Percentiles rank a stretch among this genome's conserved stretches.
Conservation (phyloP, 768 basidiomycete species). For the Boletus sp. region DNA sequence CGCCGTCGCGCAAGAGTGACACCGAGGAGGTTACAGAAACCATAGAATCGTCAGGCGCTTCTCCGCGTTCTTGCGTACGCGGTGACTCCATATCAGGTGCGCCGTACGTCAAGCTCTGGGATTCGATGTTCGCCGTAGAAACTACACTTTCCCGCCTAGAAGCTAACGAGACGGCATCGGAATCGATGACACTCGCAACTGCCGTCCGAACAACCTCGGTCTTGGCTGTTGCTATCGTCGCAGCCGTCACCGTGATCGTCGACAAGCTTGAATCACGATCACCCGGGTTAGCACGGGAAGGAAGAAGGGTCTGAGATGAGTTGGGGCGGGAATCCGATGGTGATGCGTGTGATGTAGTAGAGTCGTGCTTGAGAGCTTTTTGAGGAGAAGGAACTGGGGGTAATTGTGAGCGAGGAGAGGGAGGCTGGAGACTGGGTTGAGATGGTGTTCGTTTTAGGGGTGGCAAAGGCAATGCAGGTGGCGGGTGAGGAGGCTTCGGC, state of each 20-base stretch:
- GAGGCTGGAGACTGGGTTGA: constrained; percentile 13
- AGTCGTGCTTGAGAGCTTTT: neutral
- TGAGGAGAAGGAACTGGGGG: constrained; percentile 9
- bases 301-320: constrained; percentile 23
- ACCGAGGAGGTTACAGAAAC: constrained; percentile 13
- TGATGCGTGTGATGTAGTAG: neutral
- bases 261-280: constrained; percentile 38
- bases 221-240: constrained; percentile 45
- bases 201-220: constrained; percentile 49
- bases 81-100: constrained; percentile 4
- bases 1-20: constrained; percentile 17
- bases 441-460: constrained; percentile 18
- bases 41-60: constrained; percentile 15
- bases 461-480: constrained; percentile 24
- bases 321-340: constrained; percentile 9
- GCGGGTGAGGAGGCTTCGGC: constrained; percentile 18
- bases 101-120: neutral
- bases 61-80: constrained; percentile 6
- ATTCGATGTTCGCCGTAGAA: constrained; percentile 11
- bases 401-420: constrained; percentile 6
- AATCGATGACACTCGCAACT: constrained; percentile 50
- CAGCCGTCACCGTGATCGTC: constrained; percentile 42
- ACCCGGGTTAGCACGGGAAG: constrained; percentile 10
- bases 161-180: constrained; percentile 24
- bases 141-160: constrained; percentile 14